These are phyloP conservation scores for Chalara sp. DNA, from an alignment of 2,329 filamentous ascomycete genomes.

Conservation along the genomic window DNA sequence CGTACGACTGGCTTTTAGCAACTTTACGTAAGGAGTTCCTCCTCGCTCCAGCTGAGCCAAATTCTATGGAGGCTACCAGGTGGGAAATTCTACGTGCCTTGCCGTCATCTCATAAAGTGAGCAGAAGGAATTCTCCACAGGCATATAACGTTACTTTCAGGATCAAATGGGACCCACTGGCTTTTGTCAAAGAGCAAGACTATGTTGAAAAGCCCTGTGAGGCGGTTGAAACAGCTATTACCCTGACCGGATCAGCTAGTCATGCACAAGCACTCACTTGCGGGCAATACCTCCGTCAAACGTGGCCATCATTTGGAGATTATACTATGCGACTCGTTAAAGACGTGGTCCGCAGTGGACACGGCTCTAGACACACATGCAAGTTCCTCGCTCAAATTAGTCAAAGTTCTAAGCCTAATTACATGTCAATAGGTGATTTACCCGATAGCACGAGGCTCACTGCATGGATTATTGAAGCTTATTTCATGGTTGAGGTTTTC, in stretches of 20 bases:
- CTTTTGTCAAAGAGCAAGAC: conserved; percentile 2
- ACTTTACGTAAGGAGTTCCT: conserved; percentile 5
- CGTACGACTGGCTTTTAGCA: conserved; percentile 9
- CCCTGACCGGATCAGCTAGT: conserved; percentile 14
- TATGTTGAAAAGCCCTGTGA: conserved; percentile 3
- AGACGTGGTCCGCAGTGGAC: too few relatives aligned
- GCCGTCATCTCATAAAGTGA: conserved; percentile 6
- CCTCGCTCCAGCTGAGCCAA: background rate
- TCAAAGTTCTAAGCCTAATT: background rate
- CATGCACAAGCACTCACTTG: conserved; percentile 21
- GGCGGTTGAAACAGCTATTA: conserved; percentile 9
- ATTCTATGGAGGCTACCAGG: conserved; percentile 5
- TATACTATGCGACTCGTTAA: too few relatives aligned
- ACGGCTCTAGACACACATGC: background rate
- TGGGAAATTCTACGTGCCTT: conserved; percentile 1
- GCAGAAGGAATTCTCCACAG: conserved; percentile 4
- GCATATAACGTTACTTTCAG: conserved; percentile 3
- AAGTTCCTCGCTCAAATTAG: too few relatives aligned
- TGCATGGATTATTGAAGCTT: background rate
- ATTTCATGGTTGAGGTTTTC: conserved; percentile 1
- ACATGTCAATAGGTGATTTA: conserved; percentile 13
- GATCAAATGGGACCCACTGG: conserved; percentile 5
- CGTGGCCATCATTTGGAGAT: too few relatives aligned
- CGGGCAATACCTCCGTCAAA: conserved; percentile 16
- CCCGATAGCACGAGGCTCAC: conserved; percentile 2